Evolutionary conservation across 2,329 filamentous ascomycete genomes (phyloP).

Genomic region (Lachnellula willkommii): DNA sequence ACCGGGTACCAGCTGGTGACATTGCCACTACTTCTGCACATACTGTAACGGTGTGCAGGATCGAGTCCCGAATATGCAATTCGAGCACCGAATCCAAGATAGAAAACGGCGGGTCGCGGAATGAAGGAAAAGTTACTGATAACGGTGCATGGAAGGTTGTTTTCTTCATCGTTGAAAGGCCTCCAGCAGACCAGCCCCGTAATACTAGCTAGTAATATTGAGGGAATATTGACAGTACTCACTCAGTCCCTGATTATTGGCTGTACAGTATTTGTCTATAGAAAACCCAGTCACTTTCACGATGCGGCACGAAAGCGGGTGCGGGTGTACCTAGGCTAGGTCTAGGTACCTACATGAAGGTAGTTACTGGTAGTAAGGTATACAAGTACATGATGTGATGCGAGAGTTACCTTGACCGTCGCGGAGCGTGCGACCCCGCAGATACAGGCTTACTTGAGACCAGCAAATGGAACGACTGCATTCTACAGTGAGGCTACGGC

Average conservation of each 20-base stretch:
- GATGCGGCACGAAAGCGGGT: not conserved
- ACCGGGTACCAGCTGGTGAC: not conserved
- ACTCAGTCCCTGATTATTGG: not conserved
- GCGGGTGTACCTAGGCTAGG: not conserved
- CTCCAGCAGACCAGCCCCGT: not conserved
- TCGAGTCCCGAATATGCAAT: not conserved
- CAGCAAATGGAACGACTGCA: not conserved
- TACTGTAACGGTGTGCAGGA: not conserved
- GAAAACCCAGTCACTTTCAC: not conserved
- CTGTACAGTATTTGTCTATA: not conserved
- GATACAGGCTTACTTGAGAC: not conserved
- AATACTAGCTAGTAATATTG: not conserved
- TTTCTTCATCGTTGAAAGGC: slow-evolving; percentile 9
- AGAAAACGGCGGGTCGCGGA: not conserved
- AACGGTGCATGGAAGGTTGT: slow-evolving; percentile 3
- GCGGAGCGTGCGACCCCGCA: not conserved
- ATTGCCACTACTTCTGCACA: not conserved
- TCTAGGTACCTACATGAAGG: not conserved
- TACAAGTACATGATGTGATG: no score
- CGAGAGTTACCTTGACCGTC: not conserved
- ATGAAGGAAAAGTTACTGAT: not conserved
- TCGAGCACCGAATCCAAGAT: not conserved
- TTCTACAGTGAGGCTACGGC: not conserved
- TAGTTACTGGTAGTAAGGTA: not conserved
- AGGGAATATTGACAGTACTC: not conserved